These are phyloP conservation scores for Aspergillus sparsus DNA, from an alignment of 495 filamentous ascomycete species.

Conservation along the genomic window DNA sequence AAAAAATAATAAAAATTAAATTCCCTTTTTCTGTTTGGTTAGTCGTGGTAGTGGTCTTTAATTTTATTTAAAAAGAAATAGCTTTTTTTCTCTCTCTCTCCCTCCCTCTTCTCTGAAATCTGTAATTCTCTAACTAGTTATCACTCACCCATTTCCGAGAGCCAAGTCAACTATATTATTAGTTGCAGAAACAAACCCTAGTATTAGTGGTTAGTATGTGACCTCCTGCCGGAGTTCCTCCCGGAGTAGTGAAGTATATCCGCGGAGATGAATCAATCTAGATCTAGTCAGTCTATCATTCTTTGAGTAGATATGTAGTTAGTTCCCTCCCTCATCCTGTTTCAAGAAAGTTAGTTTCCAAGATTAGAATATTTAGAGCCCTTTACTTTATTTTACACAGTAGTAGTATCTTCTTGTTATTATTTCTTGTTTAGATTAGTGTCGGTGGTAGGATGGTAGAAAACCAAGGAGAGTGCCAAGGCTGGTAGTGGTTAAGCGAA, in stretches of 20 bases:
- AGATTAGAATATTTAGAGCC: neutral
- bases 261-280: neutral
- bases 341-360: neutral
- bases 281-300: neutral
- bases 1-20: too few relatives aligned
- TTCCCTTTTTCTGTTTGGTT: too few relatives aligned
- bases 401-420: neutral
- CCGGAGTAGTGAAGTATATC: neutral
- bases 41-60: too few relatives aligned
- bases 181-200: conserved; percentile 3
- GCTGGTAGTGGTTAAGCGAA: too few relatives aligned
- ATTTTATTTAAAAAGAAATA: neutral
- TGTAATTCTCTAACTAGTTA: neutral
- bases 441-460: neutral
- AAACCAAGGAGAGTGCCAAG: neutral
- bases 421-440: neutral
- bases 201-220: neutral
- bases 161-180: neutral
- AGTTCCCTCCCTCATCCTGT: neutral
- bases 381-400: neutral
- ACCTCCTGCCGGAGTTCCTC: neutral
- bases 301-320: neutral
- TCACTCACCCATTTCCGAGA: neutral
- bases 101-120: neutral
- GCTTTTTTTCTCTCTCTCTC: neutral